Evolutionary conservation across 1,139 yeast genomes (phyloP).

Genomic region (Saccharomycopsis hybrid): DNA sequence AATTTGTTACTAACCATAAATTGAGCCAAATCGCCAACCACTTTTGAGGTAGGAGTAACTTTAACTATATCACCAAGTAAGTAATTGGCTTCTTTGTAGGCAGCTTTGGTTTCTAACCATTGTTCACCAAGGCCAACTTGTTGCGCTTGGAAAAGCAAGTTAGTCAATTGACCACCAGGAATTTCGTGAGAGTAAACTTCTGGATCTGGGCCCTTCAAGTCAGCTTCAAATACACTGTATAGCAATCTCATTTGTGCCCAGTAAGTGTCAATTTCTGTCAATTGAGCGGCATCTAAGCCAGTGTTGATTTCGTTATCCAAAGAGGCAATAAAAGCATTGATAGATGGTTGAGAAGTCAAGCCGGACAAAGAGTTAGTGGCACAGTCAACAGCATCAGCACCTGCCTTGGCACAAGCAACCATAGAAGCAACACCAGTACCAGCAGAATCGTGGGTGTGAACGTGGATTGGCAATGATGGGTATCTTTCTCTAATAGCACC

Average conservation of each 20-base stretch:
- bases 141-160: constrained; percentile 96
- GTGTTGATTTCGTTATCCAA: constrained; percentile 81
- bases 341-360: constrained; percentile 96
- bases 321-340: constrained; percentile 87
- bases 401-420: constrained; percentile 91
- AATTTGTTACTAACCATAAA: constrained; percentile 96
- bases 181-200: constrained; percentile 97
- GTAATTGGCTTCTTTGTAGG: constrained; percentile 84
- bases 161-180: constrained; percentile 99
- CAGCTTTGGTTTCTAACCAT: constrained; percentile 93
- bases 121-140: constrained; percentile 95
- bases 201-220: constrained; percentile 98
- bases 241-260: constrained; percentile 99
- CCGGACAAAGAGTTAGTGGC: constrained; percentile 98
- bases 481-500: constrained; percentile 77
- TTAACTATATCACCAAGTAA: constrained; percentile 94
- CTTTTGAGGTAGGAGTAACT: constrained; percentile 98
- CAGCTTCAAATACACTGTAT: constrained; percentile 97
- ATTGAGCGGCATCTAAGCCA: constrained; percentile 59
- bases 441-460: constrained; percentile 98
- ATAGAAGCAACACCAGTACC: constrained; percentile 98
- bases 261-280: constrained; percentile 82
- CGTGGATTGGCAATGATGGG: constrained; percentile 95
- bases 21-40: constrained; percentile 98
- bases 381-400: constrained; percentile 97